Conservation (phyloP, 1,139 yeast genomes). For the Blastobotrys ciferrii region DNA sequence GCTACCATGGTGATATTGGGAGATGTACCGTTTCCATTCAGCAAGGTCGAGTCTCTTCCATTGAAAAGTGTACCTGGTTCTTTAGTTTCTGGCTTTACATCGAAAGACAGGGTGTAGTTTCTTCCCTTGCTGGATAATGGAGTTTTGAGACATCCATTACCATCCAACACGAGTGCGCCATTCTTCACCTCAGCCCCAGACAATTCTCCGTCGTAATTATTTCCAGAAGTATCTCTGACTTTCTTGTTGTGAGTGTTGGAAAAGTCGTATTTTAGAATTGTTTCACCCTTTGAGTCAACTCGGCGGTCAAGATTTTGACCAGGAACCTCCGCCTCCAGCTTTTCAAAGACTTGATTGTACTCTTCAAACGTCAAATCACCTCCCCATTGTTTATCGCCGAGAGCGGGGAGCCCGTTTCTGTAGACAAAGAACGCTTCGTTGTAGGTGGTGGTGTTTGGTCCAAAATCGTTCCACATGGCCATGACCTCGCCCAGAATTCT, state of each 20-base stretch:
- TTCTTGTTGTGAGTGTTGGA: neutral
- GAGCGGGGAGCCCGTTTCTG: conserved; percentile 8
- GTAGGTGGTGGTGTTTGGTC: conserved; percentile 5
- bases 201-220: neutral
- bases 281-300: conserved; percentile 3
- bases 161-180: neutral
- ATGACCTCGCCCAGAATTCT: conserved; percentile 2
- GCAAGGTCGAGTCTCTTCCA: conserved; percentile 3
- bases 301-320: conserved; percentile 9
- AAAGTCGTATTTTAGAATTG: conserved; percentile 7
- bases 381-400: conserved; percentile 12
- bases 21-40: conserved; percentile 2
- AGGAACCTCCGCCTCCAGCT: conserved; percentile 5
- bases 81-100: conserved; percentile 1
- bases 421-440: conserved; percentile 8
- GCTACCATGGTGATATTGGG: conserved; percentile 6
- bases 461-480: conserved; percentile 10
- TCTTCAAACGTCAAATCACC: conserved; percentile 7
- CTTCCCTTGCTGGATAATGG: conserved; percentile 8
- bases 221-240: conserved; percentile 7
- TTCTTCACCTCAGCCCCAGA: neutral
- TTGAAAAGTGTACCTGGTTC: conserved; percentile 5
- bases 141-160: conserved; percentile 6
- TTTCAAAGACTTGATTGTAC: neutral
- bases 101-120: conserved; percentile 9